These are phyloP conservation scores for Xylaria sp. DNA, from an alignment of 2,329 filamentous ascomycete genomes.

Conservation along the genomic window DNA sequence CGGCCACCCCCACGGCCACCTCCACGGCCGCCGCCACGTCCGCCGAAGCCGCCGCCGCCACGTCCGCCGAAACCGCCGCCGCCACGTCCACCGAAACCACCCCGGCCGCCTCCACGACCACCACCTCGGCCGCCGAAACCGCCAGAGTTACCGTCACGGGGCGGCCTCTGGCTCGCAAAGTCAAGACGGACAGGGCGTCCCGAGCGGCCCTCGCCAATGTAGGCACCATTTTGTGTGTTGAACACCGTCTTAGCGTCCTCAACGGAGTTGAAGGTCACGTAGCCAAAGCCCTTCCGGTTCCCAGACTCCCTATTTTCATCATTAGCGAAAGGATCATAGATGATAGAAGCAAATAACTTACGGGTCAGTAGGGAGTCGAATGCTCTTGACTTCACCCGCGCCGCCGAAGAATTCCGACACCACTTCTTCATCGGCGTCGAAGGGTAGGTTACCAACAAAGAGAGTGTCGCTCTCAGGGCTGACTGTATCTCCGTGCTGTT, in stretches of 20 bases:
- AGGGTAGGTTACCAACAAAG: constrained; percentile 89
- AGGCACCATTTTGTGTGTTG: constrained; percentile 67
- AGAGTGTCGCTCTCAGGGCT: constrained; percentile 84
- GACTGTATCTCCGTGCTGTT: constrained; percentile 75
- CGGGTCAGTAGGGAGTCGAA: constrained; percentile 86
- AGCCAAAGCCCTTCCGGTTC: constrained; percentile 88
- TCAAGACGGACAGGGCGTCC: constrained; percentile 81
- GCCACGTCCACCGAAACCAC: constrained; percentile 49
- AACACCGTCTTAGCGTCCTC: constrained; percentile 82
- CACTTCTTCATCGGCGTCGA: constrained; percentile 76
- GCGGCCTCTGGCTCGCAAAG: constrained; percentile 71
- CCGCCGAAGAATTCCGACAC: constrained; percentile 75
- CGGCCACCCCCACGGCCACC: constrained; percentile 43
- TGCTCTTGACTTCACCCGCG: constrained; percentile 71
- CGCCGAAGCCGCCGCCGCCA: constrained; percentile 43
- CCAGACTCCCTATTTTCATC: constrained; percentile 65
- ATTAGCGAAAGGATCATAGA: constrained; percentile 33
- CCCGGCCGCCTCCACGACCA: constrained; percentile 54
- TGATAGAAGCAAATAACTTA: constrained; percentile 43
- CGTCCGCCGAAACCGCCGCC: constrained; percentile 48
- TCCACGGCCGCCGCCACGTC: constrained; percentile 50
- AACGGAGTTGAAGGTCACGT: constrained; percentile 79
- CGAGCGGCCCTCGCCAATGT: constrained; percentile 65
- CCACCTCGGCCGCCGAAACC: constrained; percentile 55
- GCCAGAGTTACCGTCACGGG: constrained; percentile 56